Evolutionary conservation across 2,329 filamentous ascomycete genomes (phyloP), one percentile per base, ranked within the genome.

Genomic region (Cladosporium sp.): DNA sequence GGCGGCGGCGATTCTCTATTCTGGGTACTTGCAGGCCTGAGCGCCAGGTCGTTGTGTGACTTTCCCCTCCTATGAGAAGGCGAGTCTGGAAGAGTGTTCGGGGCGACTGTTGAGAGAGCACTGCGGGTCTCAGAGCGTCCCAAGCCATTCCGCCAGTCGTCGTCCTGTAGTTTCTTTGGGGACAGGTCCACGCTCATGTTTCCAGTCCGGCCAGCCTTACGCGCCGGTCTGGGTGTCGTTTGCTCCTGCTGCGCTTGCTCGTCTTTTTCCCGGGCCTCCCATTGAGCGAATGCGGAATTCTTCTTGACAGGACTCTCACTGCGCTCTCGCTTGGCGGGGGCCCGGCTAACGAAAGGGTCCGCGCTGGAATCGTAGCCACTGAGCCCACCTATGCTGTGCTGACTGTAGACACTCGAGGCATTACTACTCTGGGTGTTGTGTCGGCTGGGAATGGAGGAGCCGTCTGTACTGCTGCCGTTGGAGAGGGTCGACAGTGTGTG

Each of bases 231-330:
- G 9, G 50, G 50, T 40, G 52, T 54, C 22, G 46, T 49, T 22
- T 53, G 43, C 9, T 53, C 50, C 14, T 49, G 28, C 46, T 61
- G 54, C 9, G 38, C 52, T 49, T 63, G 59, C 43, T 61, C 58
- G 32, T 19, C 49, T 46, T 62, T 60, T 49, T 63, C 61, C 9
- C 61, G 59, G 54, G 60, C 57, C 52, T 63, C 61, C 61, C 61
- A 63, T 49, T 62, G 58, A 19, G 61, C 61, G 37, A 63, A 63
- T 3, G 58, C 60, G 13, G 66, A 56, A 59, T 63, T 66, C 57
- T 66, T 66, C 62, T 68, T 68, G 28, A 68, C 66, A 2, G 66
- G 66, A 54, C 64, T 66, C 53, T 66, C 65, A 40, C 63, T 65
- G n/a, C 66, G 59, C 13, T 66, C 63, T 43, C 66, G 54, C 58